These are phyloP conservation scores for Teratosphaeria epicoccoides DNA, from an alignment of 2,329 filamentous ascomycete genomes.

Conservation along the genomic window DNA sequence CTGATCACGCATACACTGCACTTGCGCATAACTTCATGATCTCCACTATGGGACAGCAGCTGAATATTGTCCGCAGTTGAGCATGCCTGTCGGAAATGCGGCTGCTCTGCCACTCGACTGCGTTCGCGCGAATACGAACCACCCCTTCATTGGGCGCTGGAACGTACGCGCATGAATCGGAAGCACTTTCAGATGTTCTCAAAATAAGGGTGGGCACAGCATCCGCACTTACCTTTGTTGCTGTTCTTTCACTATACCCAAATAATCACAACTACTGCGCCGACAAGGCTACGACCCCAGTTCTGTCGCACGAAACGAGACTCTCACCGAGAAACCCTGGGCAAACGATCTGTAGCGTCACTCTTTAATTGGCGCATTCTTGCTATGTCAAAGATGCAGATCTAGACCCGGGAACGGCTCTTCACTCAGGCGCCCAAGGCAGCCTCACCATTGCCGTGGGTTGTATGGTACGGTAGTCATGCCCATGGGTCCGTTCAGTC, in stretches of 20 bases:
- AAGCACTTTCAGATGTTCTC: no score
- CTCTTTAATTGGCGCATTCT: no score
- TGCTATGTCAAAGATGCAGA: background rate
- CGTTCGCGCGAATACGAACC: background rate
- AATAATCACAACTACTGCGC: background rate
- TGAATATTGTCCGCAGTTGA: background rate
- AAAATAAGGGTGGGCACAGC: no score
- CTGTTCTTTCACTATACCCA: background rate
- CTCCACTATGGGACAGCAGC: background rate
- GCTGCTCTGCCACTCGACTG: no score
- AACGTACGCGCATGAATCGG: background rate
- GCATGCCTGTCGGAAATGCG: background rate
- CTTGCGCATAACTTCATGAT: background rate
- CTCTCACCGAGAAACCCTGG: no score
- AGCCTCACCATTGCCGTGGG: background rate
- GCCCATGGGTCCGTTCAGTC: background rate
- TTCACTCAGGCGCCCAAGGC: background rate
- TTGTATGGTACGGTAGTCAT: background rate
- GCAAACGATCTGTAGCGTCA: no score
- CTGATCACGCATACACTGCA: background rate
- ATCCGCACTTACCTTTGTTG: background rate
- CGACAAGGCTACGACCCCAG: background rate
- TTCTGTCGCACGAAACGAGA: background rate
- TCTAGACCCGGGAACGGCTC: no score
- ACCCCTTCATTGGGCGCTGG: background rate